phyloP scores from a whole-genome alignment of 805 yeast genomes.

The Sugiyamaella smithiae region DNA sequence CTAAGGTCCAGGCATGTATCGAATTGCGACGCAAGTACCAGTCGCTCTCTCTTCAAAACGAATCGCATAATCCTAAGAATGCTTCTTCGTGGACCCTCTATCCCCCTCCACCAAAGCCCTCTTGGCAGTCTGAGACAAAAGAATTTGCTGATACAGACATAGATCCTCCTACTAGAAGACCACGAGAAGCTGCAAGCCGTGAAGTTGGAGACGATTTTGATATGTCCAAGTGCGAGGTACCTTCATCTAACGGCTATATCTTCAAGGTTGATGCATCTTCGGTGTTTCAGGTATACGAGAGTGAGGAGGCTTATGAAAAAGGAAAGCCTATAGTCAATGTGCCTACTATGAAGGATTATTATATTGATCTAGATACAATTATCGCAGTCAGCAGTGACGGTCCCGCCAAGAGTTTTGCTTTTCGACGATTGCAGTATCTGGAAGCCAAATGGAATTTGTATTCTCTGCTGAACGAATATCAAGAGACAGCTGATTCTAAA shows the following conservation, averaged over 20 bases:
- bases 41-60: constrained; percentile 65
- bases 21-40: constrained; percentile 76
- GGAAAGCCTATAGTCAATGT: constrained; percentile 47
- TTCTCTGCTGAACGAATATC: constrained; percentile 82
- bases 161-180: constrained; percentile 12
- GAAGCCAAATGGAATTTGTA: constrained; percentile 97
- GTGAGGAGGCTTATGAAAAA: constrained; percentile 25
- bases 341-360: constrained; percentile 85
- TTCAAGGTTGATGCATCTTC: constrained; percentile 58
- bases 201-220: constrained; percentile 54
- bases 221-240: constrained; percentile 53
- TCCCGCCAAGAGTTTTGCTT: constrained; percentile 94
- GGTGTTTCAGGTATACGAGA: constrained; percentile 60
- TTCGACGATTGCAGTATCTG: constrained; percentile 84
- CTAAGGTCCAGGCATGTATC: constrained; percentile 50
- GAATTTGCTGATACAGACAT: constrained; percentile 36
- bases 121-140: constrained; percentile 64
- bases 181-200: constrained; percentile 7
- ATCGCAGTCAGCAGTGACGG: constrained; percentile 85
- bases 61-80: constrained; percentile 83
- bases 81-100: constrained; percentile 69
- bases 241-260: constrained; percentile 45
- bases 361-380: constrained; percentile 73
- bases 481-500: constrained; percentile 86
- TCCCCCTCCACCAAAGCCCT: constrained; percentile 93